Percentiles rank a stretch among this genome's conserved stretches.
Evolutionary conservation across 768 basidiomycete species (phyloP).

Genomic region (Pleurotus pulmonarius): DNA sequence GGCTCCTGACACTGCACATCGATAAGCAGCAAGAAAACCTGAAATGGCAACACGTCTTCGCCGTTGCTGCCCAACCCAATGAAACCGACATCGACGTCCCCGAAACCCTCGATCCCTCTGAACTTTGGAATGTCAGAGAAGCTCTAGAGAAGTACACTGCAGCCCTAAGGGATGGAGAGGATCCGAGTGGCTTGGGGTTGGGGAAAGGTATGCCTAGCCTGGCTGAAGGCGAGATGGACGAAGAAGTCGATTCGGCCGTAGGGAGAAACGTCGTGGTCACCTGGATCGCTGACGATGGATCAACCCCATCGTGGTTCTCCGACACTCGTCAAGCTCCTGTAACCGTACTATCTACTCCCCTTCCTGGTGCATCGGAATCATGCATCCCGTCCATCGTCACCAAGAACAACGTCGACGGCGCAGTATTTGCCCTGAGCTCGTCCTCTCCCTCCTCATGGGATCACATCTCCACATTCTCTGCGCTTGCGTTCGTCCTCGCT

Average conservation of each 20-base stretch:
- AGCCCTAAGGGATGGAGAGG: slow-evolving; percentile 53
- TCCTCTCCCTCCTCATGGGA: slow-evolving; percentile 47
- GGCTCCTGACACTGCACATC: slow-evolving; percentile 77
- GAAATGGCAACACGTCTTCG: slow-evolving; percentile 87
- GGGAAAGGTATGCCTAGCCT: slow-evolving; percentile 76
- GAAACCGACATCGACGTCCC: slow-evolving; percentile 64
- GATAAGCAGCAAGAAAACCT: slow-evolving; percentile 83
- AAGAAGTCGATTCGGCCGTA: slow-evolving; percentile 76
- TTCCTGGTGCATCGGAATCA: slow-evolving; percentile 47
- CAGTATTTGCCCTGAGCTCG: slow-evolving; percentile 48
- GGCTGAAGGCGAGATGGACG: slow-evolving; percentile 86
- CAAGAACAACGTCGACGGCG: slow-evolving; percentile 74
- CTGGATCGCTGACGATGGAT: slow-evolving; percentile 58
- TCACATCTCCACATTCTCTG: slow-evolving; percentile 83
- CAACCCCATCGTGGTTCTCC: slow-evolving; percentile 36
- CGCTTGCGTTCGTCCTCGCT: slow-evolving; percentile 89
- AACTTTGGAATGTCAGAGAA: slow-evolving; percentile 76
- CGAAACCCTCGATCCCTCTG: slow-evolving; percentile 85
- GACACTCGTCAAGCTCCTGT: slow-evolving; percentile 25
- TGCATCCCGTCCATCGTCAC: slow-evolving; percentile 45
- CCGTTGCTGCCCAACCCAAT: slow-evolving; percentile 29
- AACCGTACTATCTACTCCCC: slow-evolving; percentile 62
- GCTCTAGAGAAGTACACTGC: slow-evolving; percentile 84
- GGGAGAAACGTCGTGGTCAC: slow-evolving; percentile 65
- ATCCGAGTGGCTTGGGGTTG: slow-evolving; percentile 58